Evolutionary conservation across 345 rosid genomes (phyloP).

Genomic region (Populus nigra): DNA sequence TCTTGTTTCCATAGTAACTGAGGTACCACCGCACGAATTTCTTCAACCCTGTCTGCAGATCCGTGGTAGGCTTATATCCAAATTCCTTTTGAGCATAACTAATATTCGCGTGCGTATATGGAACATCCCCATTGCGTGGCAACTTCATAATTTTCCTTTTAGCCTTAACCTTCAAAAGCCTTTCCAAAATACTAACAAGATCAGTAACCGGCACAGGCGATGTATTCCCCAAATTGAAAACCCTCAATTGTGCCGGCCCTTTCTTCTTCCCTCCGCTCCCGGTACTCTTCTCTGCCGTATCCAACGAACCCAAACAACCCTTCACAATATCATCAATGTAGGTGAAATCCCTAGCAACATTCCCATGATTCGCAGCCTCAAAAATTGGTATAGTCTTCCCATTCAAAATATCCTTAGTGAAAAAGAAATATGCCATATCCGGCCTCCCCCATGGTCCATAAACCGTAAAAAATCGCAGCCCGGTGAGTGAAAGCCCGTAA

Average conservation of each 20-base stretch:
- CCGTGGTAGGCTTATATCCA: conserved; percentile 81
- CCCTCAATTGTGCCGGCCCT: conserved; percentile 80
- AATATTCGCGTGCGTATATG: conserved; percentile 85
- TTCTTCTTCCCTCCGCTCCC: conserved; percentile 92
- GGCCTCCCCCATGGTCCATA: conserved; percentile 97
- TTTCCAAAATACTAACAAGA: conserved; percentile 80
- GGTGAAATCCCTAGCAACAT: conserved; percentile 89
- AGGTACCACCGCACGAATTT: conserved; percentile 89
- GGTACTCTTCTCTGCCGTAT: conserved; percentile 89
- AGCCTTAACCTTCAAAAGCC: conserved; percentile 76
- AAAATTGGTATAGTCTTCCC: conserved; percentile 68
- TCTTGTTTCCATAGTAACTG: conserved; percentile 64
- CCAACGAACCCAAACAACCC: conserved; percentile 80
- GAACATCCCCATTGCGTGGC: conserved; percentile 95
- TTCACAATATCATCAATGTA: conserved; percentile 91
- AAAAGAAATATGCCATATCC: conserved; percentile 93
- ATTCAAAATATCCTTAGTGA: conserved; percentile 69
- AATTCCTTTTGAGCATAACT: conserved; percentile 76
- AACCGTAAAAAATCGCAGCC: conserved; percentile 79
- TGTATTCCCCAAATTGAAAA: conserved; percentile 87
- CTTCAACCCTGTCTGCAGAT: conserved; percentile 84
- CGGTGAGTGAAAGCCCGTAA: conserved; percentile 79
- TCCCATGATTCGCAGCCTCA: conserved; percentile 63
- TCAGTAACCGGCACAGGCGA: conserved; percentile 86
- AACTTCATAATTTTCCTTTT: conserved; percentile 73